A percentile compares a stretch with the other conserved stretches of the same genome.
phyloP scores from a whole-genome alignment of 441 rosid genomes.

The Erodium trifolium region DNA sequence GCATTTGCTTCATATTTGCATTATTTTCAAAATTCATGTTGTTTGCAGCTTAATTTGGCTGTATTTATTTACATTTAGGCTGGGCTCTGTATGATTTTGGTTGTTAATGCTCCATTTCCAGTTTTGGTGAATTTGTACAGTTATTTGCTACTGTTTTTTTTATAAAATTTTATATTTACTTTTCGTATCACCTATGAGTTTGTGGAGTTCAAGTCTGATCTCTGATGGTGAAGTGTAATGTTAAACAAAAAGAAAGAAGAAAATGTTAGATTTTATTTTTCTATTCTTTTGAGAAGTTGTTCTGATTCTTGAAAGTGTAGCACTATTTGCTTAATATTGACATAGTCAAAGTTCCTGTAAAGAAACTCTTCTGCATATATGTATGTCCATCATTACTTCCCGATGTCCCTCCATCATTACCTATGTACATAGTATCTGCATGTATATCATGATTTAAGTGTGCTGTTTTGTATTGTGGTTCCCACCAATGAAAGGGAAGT shows the following conservation, averaged over 20 bases:
- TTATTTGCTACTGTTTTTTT: not conserved
- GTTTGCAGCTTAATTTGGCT: constrained; percentile 7
- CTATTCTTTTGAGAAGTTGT: not conserved
- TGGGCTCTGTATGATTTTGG: not conserved
- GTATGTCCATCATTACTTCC: not conserved
- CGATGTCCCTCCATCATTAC: not conserved
- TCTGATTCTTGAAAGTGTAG: not conserved
- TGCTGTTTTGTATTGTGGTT: not conserved
- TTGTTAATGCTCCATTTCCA: not conserved
- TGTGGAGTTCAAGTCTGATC: not conserved
- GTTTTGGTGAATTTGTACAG: not conserved
- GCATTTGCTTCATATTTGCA: not conserved
- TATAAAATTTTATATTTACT: not conserved
- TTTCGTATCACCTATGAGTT: not conserved
- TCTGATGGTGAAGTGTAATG: not conserved
- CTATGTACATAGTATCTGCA: not conserved
- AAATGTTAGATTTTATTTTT: not conserved
- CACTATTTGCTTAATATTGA: not conserved
- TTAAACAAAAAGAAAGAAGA: too few relatives aligned
- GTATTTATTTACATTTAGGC: not conserved
- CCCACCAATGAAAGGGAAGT: not conserved
- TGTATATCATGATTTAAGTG: not conserved
- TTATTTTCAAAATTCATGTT: not conserved
- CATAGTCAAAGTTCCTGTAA: not conserved
- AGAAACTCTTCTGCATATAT: not conserved